These are phyloP conservation scores for Tanacetum coccineum DNA, from an alignment of 129 eudicot genomes.

Conservation along the genomic window DNA sequence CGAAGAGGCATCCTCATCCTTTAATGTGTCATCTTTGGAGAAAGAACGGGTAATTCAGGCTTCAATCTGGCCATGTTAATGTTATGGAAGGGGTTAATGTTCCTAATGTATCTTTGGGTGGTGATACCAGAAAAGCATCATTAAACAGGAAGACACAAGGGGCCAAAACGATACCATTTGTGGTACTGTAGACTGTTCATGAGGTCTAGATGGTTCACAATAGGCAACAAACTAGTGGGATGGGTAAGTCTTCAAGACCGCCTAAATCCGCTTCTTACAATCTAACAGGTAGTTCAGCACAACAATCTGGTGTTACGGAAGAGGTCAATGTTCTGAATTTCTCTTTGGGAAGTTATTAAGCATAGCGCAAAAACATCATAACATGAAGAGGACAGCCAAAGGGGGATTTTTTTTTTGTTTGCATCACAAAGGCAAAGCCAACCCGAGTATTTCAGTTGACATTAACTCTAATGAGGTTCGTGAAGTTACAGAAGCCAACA, in stretches of 20 bases:
- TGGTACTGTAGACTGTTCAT: constrained; percentile 40
- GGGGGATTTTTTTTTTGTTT: no score
- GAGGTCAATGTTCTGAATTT: constrained; percentile 16
- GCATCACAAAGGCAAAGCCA: constrained; percentile 25
- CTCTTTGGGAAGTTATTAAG: constrained; percentile 29
- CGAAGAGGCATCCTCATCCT: no score
- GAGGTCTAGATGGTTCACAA: constrained; percentile 33
- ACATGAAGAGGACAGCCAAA: no score
- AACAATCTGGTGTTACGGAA: constrained; percentile 19
- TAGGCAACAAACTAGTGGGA: constrained; percentile 18
- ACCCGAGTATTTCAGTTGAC: no score
- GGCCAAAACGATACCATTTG: constrained; percentile 4
- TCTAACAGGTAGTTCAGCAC: constrained; percentile 3
- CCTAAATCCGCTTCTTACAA: no score
- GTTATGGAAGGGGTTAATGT: constrained; percentile 18
- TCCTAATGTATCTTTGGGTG: constrained; percentile 24
- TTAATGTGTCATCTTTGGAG: no score
- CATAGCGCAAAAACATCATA: constrained; percentile 30
- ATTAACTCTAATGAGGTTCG: constrained; percentile 29
- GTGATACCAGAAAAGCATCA: constrained; percentile 24
- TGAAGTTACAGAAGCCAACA: constrained; percentile 31
- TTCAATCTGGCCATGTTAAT: constrained; percentile 22
- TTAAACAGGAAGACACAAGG: constrained; percentile 18
- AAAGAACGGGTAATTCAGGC: constrained; percentile 19
- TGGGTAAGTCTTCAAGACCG: constrained; percentile 19